Percentiles rank a stretch among this genome's conserved stretches.
Evolutionary conservation across 768 basidiomycete species (phyloP).

Genomic region (Boletus pseudo-olivaceus): DNA sequence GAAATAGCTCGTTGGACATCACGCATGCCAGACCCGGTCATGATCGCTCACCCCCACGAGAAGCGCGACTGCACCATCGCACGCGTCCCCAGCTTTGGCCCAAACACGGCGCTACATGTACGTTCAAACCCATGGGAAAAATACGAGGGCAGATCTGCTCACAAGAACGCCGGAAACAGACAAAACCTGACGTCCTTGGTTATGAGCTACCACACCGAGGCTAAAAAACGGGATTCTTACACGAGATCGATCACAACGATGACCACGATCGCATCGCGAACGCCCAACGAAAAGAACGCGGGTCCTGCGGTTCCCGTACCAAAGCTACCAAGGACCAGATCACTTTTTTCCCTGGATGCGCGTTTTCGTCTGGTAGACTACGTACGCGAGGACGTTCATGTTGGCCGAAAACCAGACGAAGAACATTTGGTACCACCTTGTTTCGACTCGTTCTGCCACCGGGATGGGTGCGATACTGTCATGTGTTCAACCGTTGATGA

Average conservation of each 20-base stretch:
- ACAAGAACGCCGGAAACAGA: conserved; percentile 39
- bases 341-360: neutral
- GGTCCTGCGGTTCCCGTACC: conserved; percentile 51
- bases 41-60: conserved; percentile 42
- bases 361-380: neutral
- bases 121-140: neutral
- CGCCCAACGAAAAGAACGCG: conserved; percentile 44
- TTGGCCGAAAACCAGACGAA: conserved; percentile 51
- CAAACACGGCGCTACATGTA: conserved; percentile 42
- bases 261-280: conserved; percentile 39
- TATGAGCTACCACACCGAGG: conserved; percentile 1
- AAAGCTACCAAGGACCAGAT: conserved; percentile 32
- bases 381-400: conserved; percentile 43
- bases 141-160: conserved; percentile 3
- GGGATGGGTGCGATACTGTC: conserved; percentile 40
- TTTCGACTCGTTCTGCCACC: conserved; percentile 35
- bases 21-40: conserved; percentile 10
- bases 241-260: conserved; percentile 44
- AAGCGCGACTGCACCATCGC: conserved; percentile 57
- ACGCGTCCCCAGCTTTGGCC: conserved; percentile 53
- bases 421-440: conserved; percentile 44
- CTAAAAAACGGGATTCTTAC: conserved; percentile 25
- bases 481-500: neutral
- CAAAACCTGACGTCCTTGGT: conserved; percentile 25
- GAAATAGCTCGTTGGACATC: neutral